Percentiles rank a stretch among this genome's conserved stretches.
These are phyloP conservation scores for Aspergillus egyptiacus DNA, from an alignment of 495 filamentous ascomycete genomes.

Conservation along the genomic window DNA sequence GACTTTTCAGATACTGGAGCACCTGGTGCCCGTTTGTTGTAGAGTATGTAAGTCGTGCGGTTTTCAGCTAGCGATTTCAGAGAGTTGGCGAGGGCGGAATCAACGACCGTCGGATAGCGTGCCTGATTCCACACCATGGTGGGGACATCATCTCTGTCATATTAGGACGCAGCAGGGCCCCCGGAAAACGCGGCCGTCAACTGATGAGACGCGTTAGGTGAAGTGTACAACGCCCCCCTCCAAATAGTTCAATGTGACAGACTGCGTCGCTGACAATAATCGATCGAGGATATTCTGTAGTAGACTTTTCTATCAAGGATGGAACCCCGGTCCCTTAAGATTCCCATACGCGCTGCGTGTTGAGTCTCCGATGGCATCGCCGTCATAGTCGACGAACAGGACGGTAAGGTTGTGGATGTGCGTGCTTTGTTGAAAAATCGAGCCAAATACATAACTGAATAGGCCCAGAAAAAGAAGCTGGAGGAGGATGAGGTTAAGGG, in stretches of 20 bases:
- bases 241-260: slow-evolving; percentile 41
- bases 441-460: slow-evolving; percentile 44
- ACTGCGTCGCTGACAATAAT: slow-evolving; percentile 27
- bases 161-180: slow-evolving; percentile 25
- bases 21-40: too few relatives aligned
- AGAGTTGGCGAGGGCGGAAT: too few relatives aligned
- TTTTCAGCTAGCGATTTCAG: too few relatives aligned
- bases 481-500: slow-evolving; percentile 1
- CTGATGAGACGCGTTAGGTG: slow-evolving; percentile 30
- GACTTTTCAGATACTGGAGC: too few relatives aligned
- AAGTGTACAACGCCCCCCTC: slow-evolving; percentile 42
- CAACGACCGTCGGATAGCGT: slow-evolving; percentile 40
- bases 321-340: slow-evolving; percentile 36
- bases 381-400: slow-evolving; percentile 49
- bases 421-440: slow-evolving; percentile 33
- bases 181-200: slow-evolving; percentile 32
- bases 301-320: slow-evolving; percentile 29
- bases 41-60: too few relatives aligned
- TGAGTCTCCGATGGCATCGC: slow-evolving; percentile 37
- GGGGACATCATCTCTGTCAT: slow-evolving; percentile 36
- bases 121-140: slow-evolving; percentile 48
- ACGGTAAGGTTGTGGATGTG: slow-evolving; percentile 41
- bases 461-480: slow-evolving; percentile 21
- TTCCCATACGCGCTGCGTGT: slow-evolving; percentile 36
- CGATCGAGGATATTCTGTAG: slow-evolving; percentile 22